phyloP scores from a whole-genome alignment of 441 rosid genomes.

The Populus hybrid region DNA sequence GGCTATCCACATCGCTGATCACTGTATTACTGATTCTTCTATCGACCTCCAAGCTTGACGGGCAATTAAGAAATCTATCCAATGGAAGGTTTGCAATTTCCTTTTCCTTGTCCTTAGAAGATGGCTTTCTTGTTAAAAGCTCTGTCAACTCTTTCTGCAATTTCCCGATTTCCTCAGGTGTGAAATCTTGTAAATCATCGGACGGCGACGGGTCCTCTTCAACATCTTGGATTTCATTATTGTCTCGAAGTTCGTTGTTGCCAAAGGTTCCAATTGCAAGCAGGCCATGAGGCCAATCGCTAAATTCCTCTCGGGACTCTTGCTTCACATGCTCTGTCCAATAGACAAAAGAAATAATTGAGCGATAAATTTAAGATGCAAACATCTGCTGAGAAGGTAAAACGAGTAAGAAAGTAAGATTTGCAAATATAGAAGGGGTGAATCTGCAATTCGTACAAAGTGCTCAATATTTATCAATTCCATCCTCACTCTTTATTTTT shows the following conservation, averaged over 20 bases:
- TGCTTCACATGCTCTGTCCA: conserved; percentile 40
- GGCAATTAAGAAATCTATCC: conserved; percentile 94
- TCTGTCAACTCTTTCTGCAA: conserved; percentile 77
- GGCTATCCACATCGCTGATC: conserved; percentile 39
- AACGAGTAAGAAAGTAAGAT: neutral
- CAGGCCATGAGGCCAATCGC: conserved; percentile 90
- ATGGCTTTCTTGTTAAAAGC: conserved; percentile 58
- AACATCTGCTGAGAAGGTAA: neutral
- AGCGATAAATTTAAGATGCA: neutral
- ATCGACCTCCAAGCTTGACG: conserved; percentile 91
- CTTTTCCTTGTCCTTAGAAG: conserved; percentile 35
- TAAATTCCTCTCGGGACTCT: conserved; percentile 78
- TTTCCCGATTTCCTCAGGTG: conserved; percentile 83
- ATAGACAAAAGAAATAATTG: conserved; percentile 3
- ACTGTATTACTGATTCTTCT: conserved; percentile 61
- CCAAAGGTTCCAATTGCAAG: conserved; percentile 93
- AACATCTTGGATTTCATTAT: conserved; percentile 28
- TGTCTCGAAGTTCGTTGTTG: conserved; percentile 35
- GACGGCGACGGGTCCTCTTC: conserved; percentile 25
- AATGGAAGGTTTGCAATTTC: conserved; percentile 64
- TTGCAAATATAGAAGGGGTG: neutral
- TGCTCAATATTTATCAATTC: neutral
- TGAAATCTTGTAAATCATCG: conserved; percentile 62
- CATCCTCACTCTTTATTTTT: neutral
- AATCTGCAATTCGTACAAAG: neutral